Conservation (phyloP, 2,329 filamentous ascomycete genomes). For the Knoxdaviesia proteae region DNA sequence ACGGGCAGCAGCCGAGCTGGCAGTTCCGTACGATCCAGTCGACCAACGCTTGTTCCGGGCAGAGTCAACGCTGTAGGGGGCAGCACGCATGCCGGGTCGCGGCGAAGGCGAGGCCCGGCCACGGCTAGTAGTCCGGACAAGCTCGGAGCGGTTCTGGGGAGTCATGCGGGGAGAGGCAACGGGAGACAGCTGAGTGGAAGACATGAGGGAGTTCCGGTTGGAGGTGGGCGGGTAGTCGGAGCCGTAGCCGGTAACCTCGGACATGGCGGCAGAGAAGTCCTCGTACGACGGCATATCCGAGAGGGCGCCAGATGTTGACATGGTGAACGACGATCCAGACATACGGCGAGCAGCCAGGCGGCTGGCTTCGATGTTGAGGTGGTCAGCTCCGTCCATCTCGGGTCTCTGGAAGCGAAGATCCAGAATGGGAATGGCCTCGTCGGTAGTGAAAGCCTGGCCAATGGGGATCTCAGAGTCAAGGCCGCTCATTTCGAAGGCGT, state of each 20-base stretch:
- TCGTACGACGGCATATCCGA: conserved; percentile 53
- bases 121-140: conserved; percentile 42
- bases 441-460: conserved; percentile 39
- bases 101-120: conserved; percentile 54
- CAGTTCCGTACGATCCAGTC: conserved; percentile 47
- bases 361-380: conserved; percentile 20
- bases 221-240: conserved; percentile 47
- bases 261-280: conserved; percentile 44
- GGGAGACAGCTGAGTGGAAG: conserved; percentile 50
- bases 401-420: conserved; percentile 32
- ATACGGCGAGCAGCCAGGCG: conserved; percentile 25
- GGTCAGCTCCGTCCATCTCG: conserved; percentile 29
- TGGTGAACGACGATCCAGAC: conserved; percentile 54
- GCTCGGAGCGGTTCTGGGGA: conserved; percentile 36
- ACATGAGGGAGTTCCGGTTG: conserved; percentile 49
- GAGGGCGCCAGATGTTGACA: conserved; percentile 43
- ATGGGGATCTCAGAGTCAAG: conserved; percentile 38
- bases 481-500: conserved; percentile 31
- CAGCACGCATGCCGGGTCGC: conserved; percentile 43
- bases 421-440: conserved; percentile 41
- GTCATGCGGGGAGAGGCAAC: conserved; percentile 50
- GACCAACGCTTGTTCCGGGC: conserved; percentile 56
- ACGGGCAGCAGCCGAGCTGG: conserved; percentile 18
- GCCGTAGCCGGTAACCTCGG: conserved; percentile 45
- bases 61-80: conserved; percentile 49